These are phyloP conservation scores for Allium sativum DNA, from an alignment of 106 monocot genomes.

Conservation along the genomic window DNA sequence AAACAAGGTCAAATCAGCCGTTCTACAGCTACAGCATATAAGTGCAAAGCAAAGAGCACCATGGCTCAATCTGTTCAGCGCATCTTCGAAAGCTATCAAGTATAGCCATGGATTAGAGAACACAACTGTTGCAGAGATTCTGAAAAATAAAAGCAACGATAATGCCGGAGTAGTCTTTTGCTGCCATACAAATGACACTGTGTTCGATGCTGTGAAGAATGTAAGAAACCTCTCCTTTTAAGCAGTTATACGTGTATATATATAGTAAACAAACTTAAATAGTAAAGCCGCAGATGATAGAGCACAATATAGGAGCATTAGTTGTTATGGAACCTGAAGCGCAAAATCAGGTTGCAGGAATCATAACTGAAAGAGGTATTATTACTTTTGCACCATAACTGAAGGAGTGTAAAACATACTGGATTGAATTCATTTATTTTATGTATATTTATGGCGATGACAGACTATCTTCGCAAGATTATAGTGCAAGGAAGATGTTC, in stretches of 20 bases:
- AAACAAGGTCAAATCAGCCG: conserved; percentile 26
- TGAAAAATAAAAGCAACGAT: conserved; percentile 33
- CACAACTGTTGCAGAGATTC: conserved; percentile 43
- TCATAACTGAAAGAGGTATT: conserved; percentile 67
- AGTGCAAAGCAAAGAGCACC: conserved; percentile 15
- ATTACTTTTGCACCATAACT: not conserved
- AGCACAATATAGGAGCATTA: conserved; percentile 39
- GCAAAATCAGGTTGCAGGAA: conserved; percentile 40
- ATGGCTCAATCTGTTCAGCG: conserved; percentile 16
- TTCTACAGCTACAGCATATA: conserved; percentile 33
- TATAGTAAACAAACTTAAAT: not conserved
- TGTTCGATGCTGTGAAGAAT: conserved; percentile 46
- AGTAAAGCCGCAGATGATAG: conserved; percentile 36
- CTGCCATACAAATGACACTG: conserved; percentile 34
- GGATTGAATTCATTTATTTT: not conserved
- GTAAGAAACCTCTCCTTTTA: conserved; percentile 13
- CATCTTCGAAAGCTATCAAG: conserved; percentile 7
- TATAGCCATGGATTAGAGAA: conserved; percentile 46
- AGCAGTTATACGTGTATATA: not conserved
- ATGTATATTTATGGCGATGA: not conserved
- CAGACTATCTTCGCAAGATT: conserved; percentile 53
- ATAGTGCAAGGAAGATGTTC: conserved; percentile 51
- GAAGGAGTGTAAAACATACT: not conserved
- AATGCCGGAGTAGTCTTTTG: conserved; percentile 26
- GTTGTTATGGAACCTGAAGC: conserved; percentile 58